Base-by-base conservation (phyloP, 345 rosid genomes). In the Lenwebbia sp. region DNA sequence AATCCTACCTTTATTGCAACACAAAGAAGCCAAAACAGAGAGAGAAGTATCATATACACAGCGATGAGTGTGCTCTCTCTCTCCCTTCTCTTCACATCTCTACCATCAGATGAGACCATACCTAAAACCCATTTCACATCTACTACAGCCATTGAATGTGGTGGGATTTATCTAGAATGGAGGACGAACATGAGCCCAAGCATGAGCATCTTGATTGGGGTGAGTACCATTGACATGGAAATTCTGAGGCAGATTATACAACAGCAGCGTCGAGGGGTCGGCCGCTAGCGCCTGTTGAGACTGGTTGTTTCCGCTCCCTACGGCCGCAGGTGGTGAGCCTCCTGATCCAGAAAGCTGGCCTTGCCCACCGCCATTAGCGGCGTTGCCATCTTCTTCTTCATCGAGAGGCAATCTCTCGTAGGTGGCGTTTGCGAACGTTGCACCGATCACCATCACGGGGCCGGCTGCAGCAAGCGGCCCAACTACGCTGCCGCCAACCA, bases 401-500 rank as follows among this genome's bases (percentile, higher is more conserved):
- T 53, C 84, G 17, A 53, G 58, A 23, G 84, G 84, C 84, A 95
- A 89, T 88, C 96, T 91, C 91, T 96, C 99, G 30, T 94, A 96
- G 51, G 98, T 96, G 26, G 94, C 99, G 89, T 96, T 96, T 4
- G 97, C 91, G 83, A 96, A 96, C 15, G 98, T 95, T 2, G 98
- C 92, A 5, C 97, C 96, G 81, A 96, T 93, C 54, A 96, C 93
- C 83, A 96, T 95, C 76, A 96, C 99, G 4, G 98, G 98, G 4
- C 99, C 99, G 0, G 99, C 94, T 33, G 97, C 97, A 21, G 86
- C 93, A 85, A 96, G 84, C 86, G 94, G 96, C 28, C 99, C 99
- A 2, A 94, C 96, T 7, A 96, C 98, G 88, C 90, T 93, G n/a
- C 99, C 99, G 0, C 99, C 99, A 10, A 94, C 94, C n/a, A 96